Conservation (phyloP, 1,139 yeast species). For the Debaryomyces coudertii region DNA sequence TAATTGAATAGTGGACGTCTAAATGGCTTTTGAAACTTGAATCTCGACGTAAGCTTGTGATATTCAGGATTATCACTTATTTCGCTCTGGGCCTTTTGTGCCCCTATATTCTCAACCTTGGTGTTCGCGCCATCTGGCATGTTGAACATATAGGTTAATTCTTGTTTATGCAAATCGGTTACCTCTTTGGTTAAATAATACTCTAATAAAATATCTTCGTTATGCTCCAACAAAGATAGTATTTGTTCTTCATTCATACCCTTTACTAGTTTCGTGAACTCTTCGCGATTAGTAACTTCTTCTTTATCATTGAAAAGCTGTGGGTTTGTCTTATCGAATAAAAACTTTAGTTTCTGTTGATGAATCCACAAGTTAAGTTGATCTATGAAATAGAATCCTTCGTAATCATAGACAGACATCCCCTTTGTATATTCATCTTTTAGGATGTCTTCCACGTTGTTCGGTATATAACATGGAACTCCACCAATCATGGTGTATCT, state of each 20-base stretch:
- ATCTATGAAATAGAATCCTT: conserved; percentile 26
- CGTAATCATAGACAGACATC: conserved; percentile 22
- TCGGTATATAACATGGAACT: conserved; percentile 36
- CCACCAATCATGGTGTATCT: conserved; percentile 37
- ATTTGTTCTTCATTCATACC: conserved; percentile 23
- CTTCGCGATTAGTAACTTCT: conserved; percentile 19
- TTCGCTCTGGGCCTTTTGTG: conserved; percentile 17
- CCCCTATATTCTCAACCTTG: conserved; percentile 21
- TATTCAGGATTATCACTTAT: conserved; percentile 20
- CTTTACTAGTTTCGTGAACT: conserved; percentile 24
- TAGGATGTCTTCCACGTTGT: conserved; percentile 27
- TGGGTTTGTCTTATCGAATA: conserved; percentile 20
- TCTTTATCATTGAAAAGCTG: conserved; percentile 13
- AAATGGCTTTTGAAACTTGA: conserved; percentile 26
- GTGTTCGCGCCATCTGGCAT: conserved; percentile 24
- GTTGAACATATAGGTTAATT: conserved; percentile 28
- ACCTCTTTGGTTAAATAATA: conserved; percentile 33
- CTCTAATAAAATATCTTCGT: conserved; percentile 33
- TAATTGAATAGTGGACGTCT: conserved; percentile 28
- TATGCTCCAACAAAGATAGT: conserved; percentile 24
- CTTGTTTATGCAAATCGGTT: conserved; percentile 32
- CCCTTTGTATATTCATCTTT: conserved; percentile 32
- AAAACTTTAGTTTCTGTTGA: conserved; percentile 20
- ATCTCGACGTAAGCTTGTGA: conserved; percentile 22
- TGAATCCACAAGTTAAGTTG: conserved; percentile 33